Base-by-base conservation (phyloP, 139 green algal genomes). In the Tetradesmus obliquus region DNA sequence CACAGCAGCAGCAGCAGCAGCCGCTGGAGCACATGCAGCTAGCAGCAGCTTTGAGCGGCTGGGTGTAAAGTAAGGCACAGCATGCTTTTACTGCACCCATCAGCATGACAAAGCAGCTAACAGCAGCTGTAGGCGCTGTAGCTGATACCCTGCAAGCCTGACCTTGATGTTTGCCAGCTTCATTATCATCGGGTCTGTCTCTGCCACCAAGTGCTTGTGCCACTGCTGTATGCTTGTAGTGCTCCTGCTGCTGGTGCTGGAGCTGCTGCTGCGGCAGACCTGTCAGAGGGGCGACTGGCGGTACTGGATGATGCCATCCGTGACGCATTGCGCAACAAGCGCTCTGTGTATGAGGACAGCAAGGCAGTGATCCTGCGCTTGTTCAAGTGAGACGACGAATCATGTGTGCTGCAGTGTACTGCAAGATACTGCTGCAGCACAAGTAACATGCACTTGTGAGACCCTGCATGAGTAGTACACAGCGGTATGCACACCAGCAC, bases 331-430 rank as follows among this genome's bases (percentile, higher is more conserved):
- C 91, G 94, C 5, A 82, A 15, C 6, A 92, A 86, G 72, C 85
- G 94, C 51, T 93, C 88, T 53, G 93, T 96, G 85, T 94, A 95
- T 62, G 93, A 95, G 79, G 88, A 92, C 83, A 93, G 90, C 74
- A 94, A 95, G 92, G 92, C 93, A 9, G 55, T 96, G 84, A 84
- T 96, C 80, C 86, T 95, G 86, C 87, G 90, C n/a, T 53, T 95
- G 51, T 95, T 96, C 93, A 95, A 95, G 94, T 96, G 85, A 80
- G 93, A 5, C 1, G 66, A 1, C 22, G 7, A 7, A 20, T 66
- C 7, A 32, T 17, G 19, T 57, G n/a, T 24, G 51, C 24, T 19
- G 79, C 60, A 51, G n/a, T 51, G 58, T 58, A 8, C 32, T 53
- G 3, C 15, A 22, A 10, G 74, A 10, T 24, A 19, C 5, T 76